Conservation (phyloP, 1,139 yeast species). For the Suhomyces coccinellae region DNA sequence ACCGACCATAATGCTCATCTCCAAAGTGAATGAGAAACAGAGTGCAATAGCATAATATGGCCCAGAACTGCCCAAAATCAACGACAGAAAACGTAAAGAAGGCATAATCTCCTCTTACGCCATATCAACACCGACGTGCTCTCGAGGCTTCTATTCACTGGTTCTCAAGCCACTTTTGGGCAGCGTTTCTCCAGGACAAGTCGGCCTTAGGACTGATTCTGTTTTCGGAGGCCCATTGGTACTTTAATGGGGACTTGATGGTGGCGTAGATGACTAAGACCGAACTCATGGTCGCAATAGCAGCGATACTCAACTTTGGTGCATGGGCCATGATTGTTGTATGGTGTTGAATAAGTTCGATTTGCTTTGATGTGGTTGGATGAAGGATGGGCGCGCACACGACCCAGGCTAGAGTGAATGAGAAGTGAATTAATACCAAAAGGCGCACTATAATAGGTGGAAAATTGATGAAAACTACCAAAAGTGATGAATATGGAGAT, state of each 20-base stretch:
- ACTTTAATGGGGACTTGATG: slow-evolving; percentile 48
- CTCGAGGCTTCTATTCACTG: slow-evolving; percentile 13
- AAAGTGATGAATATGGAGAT: too few relatives aligned
- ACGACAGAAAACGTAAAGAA: neutral
- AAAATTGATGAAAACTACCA: too few relatives aligned
- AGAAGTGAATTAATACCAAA: neutral
- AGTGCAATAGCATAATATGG: too few relatives aligned
- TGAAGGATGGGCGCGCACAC: slow-evolving; percentile 17
- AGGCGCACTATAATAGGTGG: too few relatives aligned
- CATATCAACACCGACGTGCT: neutral
- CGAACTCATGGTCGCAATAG: slow-evolving; percentile 49
- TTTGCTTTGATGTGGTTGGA: slow-evolving; percentile 30
- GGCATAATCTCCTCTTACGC: neutral
- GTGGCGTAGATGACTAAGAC: slow-evolving; percentile 40
- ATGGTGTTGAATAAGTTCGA: slow-evolving; percentile 9
- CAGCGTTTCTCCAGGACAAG: slow-evolving; percentile 53
- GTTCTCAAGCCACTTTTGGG: slow-evolving; percentile 48
- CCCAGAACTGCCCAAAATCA: too few relatives aligned
- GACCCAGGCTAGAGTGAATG: slow-evolving; percentile 6
- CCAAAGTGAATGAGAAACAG: too few relatives aligned
- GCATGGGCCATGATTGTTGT: slow-evolving; percentile 38
- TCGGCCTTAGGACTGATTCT: slow-evolving; percentile 53
- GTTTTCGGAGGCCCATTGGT: slow-evolving; percentile 44
- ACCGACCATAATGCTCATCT: neutral
- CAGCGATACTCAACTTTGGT: slow-evolving; percentile 43